These are phyloP conservation scores for Phytophthora pluvialis DNA, from an alignment of 352 stramenopile species.

Conservation along the genomic window DNA sequence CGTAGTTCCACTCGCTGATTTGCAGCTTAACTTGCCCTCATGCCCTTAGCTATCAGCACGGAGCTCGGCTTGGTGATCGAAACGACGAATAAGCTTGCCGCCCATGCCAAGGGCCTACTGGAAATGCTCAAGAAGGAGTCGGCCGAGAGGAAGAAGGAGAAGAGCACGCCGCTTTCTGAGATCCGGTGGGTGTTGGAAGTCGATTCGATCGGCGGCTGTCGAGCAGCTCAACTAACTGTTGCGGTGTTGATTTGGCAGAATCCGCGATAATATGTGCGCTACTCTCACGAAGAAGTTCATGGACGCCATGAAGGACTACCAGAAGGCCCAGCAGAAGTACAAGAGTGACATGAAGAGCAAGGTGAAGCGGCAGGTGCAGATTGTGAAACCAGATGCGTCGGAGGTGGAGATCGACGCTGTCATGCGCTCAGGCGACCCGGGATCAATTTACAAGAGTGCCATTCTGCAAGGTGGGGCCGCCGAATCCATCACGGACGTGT, in stretches of 20 bases:
- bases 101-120: constrained; percentile 88
- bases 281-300: constrained; percentile 99
- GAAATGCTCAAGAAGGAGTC: constrained; percentile 96
- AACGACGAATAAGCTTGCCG: constrained; percentile 92
- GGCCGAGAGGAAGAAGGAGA: constrained; percentile 92
- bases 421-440: constrained; percentile 88
- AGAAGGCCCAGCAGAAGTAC: constrained; percentile 97
- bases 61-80: constrained; percentile 93
- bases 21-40: neutral
- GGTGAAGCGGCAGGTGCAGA: constrained; percentile 97
- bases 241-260: constrained; percentile 45
- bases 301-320: constrained; percentile 98
- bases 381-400: constrained; percentile 97
- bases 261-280: constrained; percentile 97
- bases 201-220: no score
- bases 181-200: constrained; percentile 12
- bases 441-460: constrained; percentile 87
- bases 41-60: constrained; percentile 77
- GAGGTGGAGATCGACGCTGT: constrained; percentile 97
- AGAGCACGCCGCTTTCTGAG: constrained; percentile 68
- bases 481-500: constrained; percentile 90
- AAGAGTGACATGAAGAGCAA: constrained; percentile 99
- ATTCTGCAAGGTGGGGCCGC: constrained; percentile 83
- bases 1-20: neutral
- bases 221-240: constrained; percentile 7